Percentiles rank a stretch among this genome's conserved stretches.
phyloP scores from a whole-genome alignment of 805 yeast genomes.

The Cyberlindnera sargentensis region DNA sequence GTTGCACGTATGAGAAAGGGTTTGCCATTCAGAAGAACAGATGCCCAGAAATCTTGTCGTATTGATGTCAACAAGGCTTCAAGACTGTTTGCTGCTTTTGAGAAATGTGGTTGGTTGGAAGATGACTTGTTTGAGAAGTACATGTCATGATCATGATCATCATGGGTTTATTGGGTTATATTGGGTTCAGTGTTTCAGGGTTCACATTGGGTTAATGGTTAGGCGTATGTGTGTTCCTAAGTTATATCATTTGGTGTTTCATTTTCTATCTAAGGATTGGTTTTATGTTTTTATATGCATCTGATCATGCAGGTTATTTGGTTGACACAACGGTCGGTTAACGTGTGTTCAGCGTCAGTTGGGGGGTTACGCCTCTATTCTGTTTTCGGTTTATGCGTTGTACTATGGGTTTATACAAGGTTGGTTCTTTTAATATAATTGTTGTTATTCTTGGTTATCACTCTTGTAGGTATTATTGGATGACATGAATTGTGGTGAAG shows the following conservation, averaged over 20 bases:
- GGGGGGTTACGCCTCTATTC: too few relatives aligned
- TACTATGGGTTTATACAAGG: too few relatives aligned
- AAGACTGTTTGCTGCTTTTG: slow-evolving; percentile 86
- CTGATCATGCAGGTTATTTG: too few relatives aligned
- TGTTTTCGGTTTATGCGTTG: too few relatives aligned
- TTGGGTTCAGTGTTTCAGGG: not conserved
- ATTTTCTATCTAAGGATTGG: too few relatives aligned
- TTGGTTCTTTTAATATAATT: not conserved
- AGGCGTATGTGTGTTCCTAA: not conserved
- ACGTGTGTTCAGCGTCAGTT: too few relatives aligned
- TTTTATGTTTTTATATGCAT: too few relatives aligned
- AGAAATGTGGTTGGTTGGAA: slow-evolving; percentile 91
- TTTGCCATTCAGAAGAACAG: slow-evolving; percentile 91
- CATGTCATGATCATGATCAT: slow-evolving; percentile 20
- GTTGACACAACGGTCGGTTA: too few relatives aligned
- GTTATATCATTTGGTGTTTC: not conserved
- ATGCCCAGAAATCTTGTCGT: slow-evolving; percentile 96
- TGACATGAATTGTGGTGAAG: not conserved
- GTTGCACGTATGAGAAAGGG: slow-evolving; percentile 68
- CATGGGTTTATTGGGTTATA: not conserved
- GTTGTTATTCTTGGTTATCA: not conserved
- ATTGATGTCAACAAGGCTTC: slow-evolving; percentile 97
- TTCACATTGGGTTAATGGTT: not conserved
- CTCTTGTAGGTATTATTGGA: too few relatives aligned
- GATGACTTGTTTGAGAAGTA: slow-evolving; percentile 59